Percentiles rank a stretch among this genome's conserved stretches.
Conservation (phyloP, 108 stramenopile genomes). For the Skeletonema potamos region DNA sequence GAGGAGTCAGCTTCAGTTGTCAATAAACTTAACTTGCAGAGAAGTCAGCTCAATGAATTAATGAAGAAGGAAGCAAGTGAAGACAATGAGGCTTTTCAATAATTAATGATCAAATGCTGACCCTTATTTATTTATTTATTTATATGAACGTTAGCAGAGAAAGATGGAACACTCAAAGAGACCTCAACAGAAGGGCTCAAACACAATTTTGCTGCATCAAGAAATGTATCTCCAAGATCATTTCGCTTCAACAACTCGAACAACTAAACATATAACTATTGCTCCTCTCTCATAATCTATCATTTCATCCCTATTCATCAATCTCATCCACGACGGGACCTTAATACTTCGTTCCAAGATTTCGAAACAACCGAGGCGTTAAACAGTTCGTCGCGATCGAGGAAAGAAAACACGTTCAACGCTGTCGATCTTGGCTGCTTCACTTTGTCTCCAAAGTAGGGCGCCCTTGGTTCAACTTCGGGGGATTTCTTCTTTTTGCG, state of each 20-base stretch:
- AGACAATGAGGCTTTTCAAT: slow-evolving; percentile 35
- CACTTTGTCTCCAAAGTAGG: slow-evolving; percentile 63
- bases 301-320: neutral
- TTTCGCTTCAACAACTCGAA: neutral
- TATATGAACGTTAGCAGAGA: neutral
- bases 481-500: slow-evolving; percentile 8
- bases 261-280: neutral
- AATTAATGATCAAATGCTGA: neutral
- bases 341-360: slow-evolving; percentile 66
- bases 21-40: slow-evolving; percentile 55
- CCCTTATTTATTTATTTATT: neutral
- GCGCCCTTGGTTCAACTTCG: slow-evolving; percentile 31
- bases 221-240: neutral
- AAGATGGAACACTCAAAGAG: neutral
- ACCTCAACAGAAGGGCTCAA: neutral
- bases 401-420: slow-evolving; percentile 67
- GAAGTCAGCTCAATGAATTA: slow-evolving; percentile 55
- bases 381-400: slow-evolving; percentile 81
- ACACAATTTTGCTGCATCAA: neutral
- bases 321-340: slow-evolving; percentile 45
- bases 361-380: slow-evolving; percentile 85
- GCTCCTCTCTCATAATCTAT: neutral
- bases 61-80: slow-evolving; percentile 11
- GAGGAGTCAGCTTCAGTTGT: slow-evolving; percentile 56
- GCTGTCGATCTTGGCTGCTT: slow-evolving; percentile 62